These are phyloP conservation scores for Acer saccharum DNA, from an alignment of 345 rosid genomes.

Conservation along the genomic window DNA sequence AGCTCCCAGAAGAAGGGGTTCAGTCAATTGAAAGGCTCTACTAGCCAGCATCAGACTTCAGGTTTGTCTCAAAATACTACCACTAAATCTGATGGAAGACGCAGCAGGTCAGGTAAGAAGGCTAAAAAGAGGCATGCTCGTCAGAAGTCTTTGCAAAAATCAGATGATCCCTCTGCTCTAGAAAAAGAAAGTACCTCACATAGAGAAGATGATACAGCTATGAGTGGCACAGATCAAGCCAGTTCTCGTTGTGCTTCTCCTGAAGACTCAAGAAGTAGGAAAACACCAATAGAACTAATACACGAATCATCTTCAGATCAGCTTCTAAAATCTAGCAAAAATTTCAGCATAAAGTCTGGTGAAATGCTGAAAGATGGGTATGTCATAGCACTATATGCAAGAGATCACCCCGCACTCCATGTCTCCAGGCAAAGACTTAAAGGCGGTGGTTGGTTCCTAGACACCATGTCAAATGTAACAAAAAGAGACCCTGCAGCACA, in stretches of 20 bases:
- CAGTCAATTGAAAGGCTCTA: constrained; percentile 51
- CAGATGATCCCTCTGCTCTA: constrained; percentile 58
- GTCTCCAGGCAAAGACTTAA: constrained; percentile 92
- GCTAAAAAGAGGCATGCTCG: constrained; percentile 91
- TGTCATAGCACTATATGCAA: constrained; percentile 83
- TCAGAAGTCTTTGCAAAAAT: constrained; percentile 60
- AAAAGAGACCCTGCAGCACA: constrained; percentile 99
- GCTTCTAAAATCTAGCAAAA: constrained; percentile 54
- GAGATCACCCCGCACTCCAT: constrained; percentile 70
- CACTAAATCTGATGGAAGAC: constrained; percentile 60
- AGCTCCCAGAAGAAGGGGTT: constrained; percentile 45
- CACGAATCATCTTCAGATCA: constrained; percentile 56
- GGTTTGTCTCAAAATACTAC: constrained; percentile 48
- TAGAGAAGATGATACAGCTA: constrained; percentile 77
- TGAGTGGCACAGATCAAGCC: constrained; percentile 92
- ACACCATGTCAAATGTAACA: constrained; percentile 80
- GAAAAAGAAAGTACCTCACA: constrained; percentile 76
- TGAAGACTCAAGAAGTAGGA: constrained; percentile 77
- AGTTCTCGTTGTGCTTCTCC: constrained; percentile 86
- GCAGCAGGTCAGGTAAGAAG: constrained; percentile 88
- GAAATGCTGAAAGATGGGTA: constrained; percentile 85
- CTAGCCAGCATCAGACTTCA: constrained; percentile 55
- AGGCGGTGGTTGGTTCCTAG: constrained; percentile 99
- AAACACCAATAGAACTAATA: constrained; percentile 67
- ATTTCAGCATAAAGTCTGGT: constrained; percentile 50